Evolutionary conservation across 441 rosid genomes (phyloP), one percentile per base, ranked within the genome.

Genomic region (Macaranga tanarius): DNA sequence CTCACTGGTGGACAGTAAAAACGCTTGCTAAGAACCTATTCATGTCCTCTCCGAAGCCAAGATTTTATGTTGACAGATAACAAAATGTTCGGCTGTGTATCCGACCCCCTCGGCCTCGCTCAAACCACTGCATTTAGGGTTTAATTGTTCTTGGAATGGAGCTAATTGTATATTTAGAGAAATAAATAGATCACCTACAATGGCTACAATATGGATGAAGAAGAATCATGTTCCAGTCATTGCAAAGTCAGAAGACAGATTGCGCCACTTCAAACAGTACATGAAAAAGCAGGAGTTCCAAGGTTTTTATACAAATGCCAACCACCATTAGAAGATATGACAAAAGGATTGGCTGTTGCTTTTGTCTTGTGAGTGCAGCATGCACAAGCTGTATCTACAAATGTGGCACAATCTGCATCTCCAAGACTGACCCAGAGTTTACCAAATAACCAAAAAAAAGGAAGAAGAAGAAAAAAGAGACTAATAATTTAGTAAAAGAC

Each of bases 301-400:
- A 40, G 63, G 40, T 22, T 42, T 9, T 44, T 9, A 56, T 16
- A 57, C 65, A 44, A 45, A 20, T 42, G 65, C 65, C 73, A 58
- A 42, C 42, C 65, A 44, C 22, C 16, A 23, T 42, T 10, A 12
- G 38, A 69, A 69, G 31, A 16, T 15, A 0, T 1, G 17, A 40
- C 20, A 70, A 70, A 68, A 70, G 15, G 11, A 70, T 69, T 44
- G 64, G 25, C 64, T 20, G 0, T 55, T 34, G n/a, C 57, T 56
- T 26, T 44, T 47, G 6, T 31, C 31, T 42, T 25, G 7, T 10
- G 34, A 45, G 38, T 47, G 31, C 22, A 66, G 28, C 65, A 56
- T 65, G 63, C 22, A 64, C 66, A 66, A 58, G 38, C 65, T 45
- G 47, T 60, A 19, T 3, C 54, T 54, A 51, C n/a, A 4, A 34